Base-by-base conservation (phyloP, 129 eudicot genomes). In the Arctium lappa region DNA sequence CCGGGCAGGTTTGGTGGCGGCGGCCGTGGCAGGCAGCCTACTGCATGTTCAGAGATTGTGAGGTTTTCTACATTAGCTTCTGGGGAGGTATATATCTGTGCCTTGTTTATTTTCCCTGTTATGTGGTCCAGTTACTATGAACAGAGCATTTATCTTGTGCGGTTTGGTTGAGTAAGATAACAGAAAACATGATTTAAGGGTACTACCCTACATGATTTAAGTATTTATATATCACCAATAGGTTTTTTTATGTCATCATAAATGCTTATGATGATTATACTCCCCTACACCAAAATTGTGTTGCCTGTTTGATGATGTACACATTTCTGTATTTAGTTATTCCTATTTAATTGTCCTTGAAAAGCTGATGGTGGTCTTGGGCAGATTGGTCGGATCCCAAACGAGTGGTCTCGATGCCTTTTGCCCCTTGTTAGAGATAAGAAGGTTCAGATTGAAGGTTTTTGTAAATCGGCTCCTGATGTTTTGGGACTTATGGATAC, bases 361-460 rank as follows among this genome's bases (percentile, higher is more conserved):
- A 69, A 71, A 33, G 9, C 38, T 80, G 83, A 80, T 46, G 30
- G 68, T 77, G 62, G 73, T 75, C 30, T 77, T 66, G 78, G 12
- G 40, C 92, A 95, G 98, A 88, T 95, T 89, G 99, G 99, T 48
- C 93, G 99, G 82, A 93, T 95, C 81, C 99, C 99, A 34, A 95
- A 95, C 50, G 99, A 95, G 80, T 95, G 99, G 99, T 91, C 97
- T 38, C 82, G 99, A 75, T 93, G 98, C 66, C 89, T 95, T 63
- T 82, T 91, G 83, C 98, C 99, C 8, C 93, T 95, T 68, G 98
- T 95, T 82, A 93, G 97, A 81, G 92, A 95, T 76, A 95, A 95
- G 85, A 93, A 90, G 89, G 69, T 93, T 75, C 86, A 77, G 16
- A 80, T 95, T 72, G 86, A 91, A 85, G 99, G 99, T 32, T 84